A percentile compares a stretch with the other conserved stretches of the same genome.
phyloP scores from a whole-genome alignment of 352 stramenopile genomes.

The Phytophthora tentaculata region DNA sequence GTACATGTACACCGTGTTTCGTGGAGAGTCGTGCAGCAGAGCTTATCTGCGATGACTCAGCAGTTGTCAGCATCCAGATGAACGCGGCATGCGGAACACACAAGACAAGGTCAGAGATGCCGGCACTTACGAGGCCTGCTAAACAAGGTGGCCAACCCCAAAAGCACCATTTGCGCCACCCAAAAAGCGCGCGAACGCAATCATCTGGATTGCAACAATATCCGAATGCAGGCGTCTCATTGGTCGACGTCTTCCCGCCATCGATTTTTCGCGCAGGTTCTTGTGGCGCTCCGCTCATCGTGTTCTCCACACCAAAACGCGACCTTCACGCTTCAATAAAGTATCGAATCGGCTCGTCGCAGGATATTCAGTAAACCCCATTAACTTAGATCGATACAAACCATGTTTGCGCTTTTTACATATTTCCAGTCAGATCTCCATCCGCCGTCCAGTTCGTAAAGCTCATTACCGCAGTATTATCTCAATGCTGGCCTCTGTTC shows the following conservation, averaged over 20 bases:
- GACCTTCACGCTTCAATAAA: background rate
- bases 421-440: conserved; percentile 28
- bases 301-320: conserved; percentile 18
- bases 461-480: conserved; percentile 1
- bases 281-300: conserved; percentile 16
- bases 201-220: conserved; percentile 5
- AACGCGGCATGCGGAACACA: too few relatives aligned
- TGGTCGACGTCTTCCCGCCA: conserved; percentile 13
- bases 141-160: background rate
- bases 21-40: too few relatives aligned
- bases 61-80: too few relatives aligned
- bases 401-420: conserved; percentile 20
- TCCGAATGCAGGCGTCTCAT: conserved; percentile 7
- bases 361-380: background rate
- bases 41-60: too few relatives aligned
- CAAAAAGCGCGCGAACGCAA: conserved; percentile 4
- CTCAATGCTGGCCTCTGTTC: conserved; percentile 50
- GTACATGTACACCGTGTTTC: too few relatives aligned
- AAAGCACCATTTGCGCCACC: background rate
- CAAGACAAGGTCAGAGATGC: background rate
- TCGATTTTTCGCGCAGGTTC: conserved; percentile 21
- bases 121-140: background rate
- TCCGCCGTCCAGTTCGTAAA: conserved; percentile 16
- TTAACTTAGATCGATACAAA: conserved; percentile 10
- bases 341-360: conserved; percentile 24